Evolutionary conservation across 192 early-diverging fungal genomes (phyloP), one percentile per base, ranked within the genome.

Genomic region (Chytriomyces sp.): DNA sequence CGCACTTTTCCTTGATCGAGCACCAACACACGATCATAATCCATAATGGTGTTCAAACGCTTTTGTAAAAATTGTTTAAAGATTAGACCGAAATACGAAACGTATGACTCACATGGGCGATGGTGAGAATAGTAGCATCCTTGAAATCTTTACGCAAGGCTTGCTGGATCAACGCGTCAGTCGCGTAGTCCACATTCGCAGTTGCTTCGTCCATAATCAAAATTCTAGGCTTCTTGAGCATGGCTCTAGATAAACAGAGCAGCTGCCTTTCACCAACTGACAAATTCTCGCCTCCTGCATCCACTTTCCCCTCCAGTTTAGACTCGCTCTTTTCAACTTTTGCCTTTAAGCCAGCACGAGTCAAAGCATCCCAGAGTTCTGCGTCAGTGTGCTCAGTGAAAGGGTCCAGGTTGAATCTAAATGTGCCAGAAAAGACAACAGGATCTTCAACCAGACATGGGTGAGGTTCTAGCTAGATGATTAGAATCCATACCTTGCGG

Each of bases 231-330:
- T 72, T 75, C 34, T 63, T 57, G 10, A 88, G 73, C 81, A 88
- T 72, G 0, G 86, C 86, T 34, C 86, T 76, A 1, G 84, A 83
- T 1, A 88, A 73, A 61, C 86, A 88, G 37, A 88, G 17, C 60
- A 91, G 73, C 49, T 86, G 84, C 5, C 84, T 78, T 72, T 92
- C 89, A 25, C 93, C 93, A n/a, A 93, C 87, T 28, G 88, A 91
- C 59, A 95, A 87, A 80, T 95, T 95, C 64, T 90, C 90, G 52
- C 95, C 95, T 26, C 91, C 88, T 60, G 93, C 91, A n/a, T 83
- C 75, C 3, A 98, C 86, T n/a, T 61, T 59, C 5, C 85, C 84
- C 22, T 93, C 90, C 26, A 96, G 74, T 59, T 63, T 86, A 71
- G 39, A 85, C 39, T 87, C 75, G 39, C 31, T 55, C 40, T 38